Conservation (phyloP, 305 asterid species). For the Fraxinus xanthoxyloides region DNA sequence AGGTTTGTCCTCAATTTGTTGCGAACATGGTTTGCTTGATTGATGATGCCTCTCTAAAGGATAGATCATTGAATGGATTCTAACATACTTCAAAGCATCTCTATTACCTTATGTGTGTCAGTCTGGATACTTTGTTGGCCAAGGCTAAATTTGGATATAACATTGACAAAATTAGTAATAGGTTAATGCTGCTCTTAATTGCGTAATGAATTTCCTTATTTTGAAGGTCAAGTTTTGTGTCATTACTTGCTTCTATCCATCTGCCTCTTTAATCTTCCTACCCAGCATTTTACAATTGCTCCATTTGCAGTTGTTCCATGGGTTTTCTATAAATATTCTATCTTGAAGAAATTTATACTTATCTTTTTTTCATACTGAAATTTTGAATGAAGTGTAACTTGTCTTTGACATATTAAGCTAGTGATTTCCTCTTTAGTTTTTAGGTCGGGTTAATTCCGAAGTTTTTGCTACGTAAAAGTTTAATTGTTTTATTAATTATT, state of each 20-base stretch:
- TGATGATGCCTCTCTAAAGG: neutral
- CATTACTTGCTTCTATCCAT: slow-evolving; percentile 5
- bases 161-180: slow-evolving; percentile 5
- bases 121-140: slow-evolving; percentile 4
- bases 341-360: slow-evolving; percentile 9
- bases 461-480: neutral
- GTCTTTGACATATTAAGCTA: neutral
- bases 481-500: neutral
- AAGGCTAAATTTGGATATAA: neutral
- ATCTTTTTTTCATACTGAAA: neutral
- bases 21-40: slow-evolving; percentile 7
- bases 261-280: slow-evolving; percentile 1
- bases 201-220: neutral
- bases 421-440: neutral
- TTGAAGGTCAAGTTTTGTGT: slow-evolving; percentile 12
- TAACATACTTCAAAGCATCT: neutral
- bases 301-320: slow-evolving; percentile 7
- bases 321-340: neutral
- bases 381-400: neutral
- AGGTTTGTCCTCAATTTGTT: slow-evolving; percentile 45
- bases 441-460: neutral
- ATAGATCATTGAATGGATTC: no score
- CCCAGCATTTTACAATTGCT: slow-evolving; percentile 15
- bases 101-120: slow-evolving; percentile 4
- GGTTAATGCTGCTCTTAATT: slow-evolving; percentile 12